Conservation (phyloP, 1,139 yeast species). For the Zygosaccharomyces pseudobailii region DNA sequence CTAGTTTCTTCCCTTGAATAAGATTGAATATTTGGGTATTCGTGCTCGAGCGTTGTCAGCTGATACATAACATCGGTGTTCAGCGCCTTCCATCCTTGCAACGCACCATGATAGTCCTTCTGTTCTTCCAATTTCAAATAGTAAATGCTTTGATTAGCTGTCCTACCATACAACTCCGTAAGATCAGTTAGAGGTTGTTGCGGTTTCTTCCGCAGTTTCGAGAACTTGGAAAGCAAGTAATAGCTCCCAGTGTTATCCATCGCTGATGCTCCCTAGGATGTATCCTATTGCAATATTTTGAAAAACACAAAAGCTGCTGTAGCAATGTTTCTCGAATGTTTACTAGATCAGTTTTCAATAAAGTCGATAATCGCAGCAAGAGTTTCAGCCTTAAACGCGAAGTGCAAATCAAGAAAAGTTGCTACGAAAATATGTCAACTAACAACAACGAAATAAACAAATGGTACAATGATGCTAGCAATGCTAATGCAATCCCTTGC, state of each 20-base stretch:
- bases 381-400: slow-evolving; percentile 8
- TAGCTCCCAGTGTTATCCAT: slow-evolving; percentile 23
- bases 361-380: background rate
- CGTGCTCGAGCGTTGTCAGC: slow-evolving; percentile 51
- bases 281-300: background rate
- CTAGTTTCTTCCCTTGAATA: slow-evolving; percentile 41
- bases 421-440: background rate
- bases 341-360: slow-evolving; percentile 10
- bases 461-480: background rate
- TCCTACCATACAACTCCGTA: slow-evolving; percentile 55
- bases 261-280: background rate
- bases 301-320: background rate
- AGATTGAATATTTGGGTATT: slow-evolving; percentile 36
- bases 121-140: slow-evolving; percentile 56
- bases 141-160: slow-evolving; percentile 54
- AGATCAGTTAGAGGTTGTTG: slow-evolving; percentile 55
- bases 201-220: slow-evolving; percentile 48
- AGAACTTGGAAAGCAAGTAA: slow-evolving; percentile 25
- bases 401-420: slow-evolving; percentile 3
- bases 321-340: background rate
- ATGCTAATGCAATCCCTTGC: background rate
- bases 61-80: slow-evolving; percentile 57
- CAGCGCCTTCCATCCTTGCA: slow-evolving; percentile 67
- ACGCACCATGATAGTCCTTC: slow-evolving; percentile 48
- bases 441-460: background rate